Evolutionary conservation across 2,329 filamentous ascomycete species (phyloP).

Genomic region (Alternaria sp.): DNA sequence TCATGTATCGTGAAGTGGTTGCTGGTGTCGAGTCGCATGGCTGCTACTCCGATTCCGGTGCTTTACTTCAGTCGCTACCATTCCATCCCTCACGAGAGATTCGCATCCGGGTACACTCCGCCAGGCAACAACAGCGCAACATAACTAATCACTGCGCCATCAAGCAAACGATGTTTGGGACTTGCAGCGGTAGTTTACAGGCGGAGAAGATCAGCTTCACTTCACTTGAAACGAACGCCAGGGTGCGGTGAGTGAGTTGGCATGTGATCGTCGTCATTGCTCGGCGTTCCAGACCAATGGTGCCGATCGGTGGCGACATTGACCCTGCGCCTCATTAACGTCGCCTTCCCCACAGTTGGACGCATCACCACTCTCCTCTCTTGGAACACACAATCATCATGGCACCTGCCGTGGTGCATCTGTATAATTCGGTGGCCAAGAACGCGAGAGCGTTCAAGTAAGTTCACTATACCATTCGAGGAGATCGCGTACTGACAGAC

Average conservation of each 20-base stretch:
- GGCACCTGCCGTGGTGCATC: slow-evolving; percentile 47
- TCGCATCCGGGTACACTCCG: background rate
- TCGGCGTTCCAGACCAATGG: slow-evolving; percentile 17
- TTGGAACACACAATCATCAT: slow-evolving; percentile 38
- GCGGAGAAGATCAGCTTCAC: background rate
- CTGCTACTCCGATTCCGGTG: background rate
- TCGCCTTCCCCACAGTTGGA: slow-evolving; percentile 25
- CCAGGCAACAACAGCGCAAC: background rate
- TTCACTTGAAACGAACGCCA: background rate
- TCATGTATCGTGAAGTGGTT: background rate
- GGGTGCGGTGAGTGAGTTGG: slow-evolving; percentile 8
- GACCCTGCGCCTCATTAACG: slow-evolving; percentile 29
- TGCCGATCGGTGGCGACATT: slow-evolving; percentile 18
- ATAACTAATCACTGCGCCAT: background rate
- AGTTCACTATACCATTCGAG: slow-evolving; percentile 13
- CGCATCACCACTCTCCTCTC: slow-evolving; percentile 13
- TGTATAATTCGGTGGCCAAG: slow-evolving; percentile 50
- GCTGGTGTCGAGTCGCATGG: background rate
- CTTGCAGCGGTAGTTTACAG: background rate
- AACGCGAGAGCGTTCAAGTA: slow-evolving; percentile 52
- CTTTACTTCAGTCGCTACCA: background rate
- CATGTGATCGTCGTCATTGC: slow-evolving; percentile 26
- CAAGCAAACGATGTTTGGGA: background rate
- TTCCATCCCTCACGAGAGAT: background rate
- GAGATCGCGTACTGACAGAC: slow-evolving; percentile 19